Conservation (phyloP, 2,329 filamentous ascomycete species). For the Aspergillus neoniger region DNA sequence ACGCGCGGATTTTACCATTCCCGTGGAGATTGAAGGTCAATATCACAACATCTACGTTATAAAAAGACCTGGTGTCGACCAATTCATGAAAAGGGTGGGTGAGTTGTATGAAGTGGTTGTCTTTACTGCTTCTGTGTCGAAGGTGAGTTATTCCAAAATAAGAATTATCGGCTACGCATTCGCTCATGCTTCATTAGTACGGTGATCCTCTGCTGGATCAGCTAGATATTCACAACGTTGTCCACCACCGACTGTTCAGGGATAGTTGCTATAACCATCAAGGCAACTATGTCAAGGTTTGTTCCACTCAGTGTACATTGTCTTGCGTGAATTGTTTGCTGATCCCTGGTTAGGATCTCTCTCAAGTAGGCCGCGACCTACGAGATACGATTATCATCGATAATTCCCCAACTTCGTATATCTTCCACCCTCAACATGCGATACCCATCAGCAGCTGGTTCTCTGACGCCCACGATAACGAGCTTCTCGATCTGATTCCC, state of each 20-base stretch:
- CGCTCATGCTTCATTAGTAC: conserved; percentile 60
- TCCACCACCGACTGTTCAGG: conserved; percentile 93
- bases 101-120: conserved; percentile 98
- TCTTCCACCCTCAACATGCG: conserved; percentile 98
- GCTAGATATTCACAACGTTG: conserved; percentile 93
- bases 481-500: conserved; percentile 93
- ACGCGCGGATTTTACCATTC: conserved; percentile 98
- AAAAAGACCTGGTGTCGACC: conserved; percentile 96
- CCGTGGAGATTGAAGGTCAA: conserved; percentile 97
- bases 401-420: conserved; percentile 98
- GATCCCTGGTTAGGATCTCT: conserved; percentile 67
- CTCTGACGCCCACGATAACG: conserved; percentile 98
- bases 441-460: conserved; percentile 99
- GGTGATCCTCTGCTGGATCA: conserved; percentile 95
- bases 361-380: conserved; percentile 91
- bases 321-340: conserved; percentile 7
- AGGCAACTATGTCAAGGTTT: conserved; percentile 92
- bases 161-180: not conserved
- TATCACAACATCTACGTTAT: conserved; percentile 99
- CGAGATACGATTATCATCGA: conserved; percentile 99
- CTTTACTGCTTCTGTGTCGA: conserved; percentile 97
- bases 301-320: conserved; percentile 10
- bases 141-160: conserved; percentile 58
- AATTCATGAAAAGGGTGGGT: conserved; percentile 98
- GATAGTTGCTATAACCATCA: conserved; percentile 99